Conservation (phyloP, 2,329 filamentous ascomycete genomes). For the Tolypocladium guangdongense region DNA sequence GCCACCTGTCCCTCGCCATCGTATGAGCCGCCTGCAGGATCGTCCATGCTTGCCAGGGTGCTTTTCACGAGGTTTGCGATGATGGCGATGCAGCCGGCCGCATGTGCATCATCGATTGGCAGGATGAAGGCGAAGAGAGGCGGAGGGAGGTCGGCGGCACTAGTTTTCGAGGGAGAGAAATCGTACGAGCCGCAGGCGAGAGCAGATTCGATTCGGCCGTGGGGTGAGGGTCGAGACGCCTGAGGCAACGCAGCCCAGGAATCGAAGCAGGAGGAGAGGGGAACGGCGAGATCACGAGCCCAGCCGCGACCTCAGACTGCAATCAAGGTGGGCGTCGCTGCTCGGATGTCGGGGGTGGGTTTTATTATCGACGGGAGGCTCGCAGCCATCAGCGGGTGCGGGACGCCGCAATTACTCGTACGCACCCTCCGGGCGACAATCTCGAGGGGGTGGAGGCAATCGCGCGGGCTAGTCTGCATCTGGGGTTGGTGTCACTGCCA, state of each 20-base stretch:
- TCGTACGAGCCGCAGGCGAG: background rate
- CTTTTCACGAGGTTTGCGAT: background rate
- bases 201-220: background rate
- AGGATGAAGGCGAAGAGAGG: background rate
- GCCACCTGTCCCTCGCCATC: slow-evolving; percentile 1
- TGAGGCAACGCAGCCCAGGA: background rate
- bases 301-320: background rate
- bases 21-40: background rate
- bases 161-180: background rate
- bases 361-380: background rate
- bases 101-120: slow-evolving; percentile 4
- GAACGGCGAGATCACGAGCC: background rate
- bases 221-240: background rate
- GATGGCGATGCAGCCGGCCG: background rate
- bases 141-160: background rate
- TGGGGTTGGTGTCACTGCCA: background rate
- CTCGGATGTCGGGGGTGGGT: background rate
- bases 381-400: background rate
- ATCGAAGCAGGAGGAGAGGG: background rate
- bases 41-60: slow-evolving; percentile 2
- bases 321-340: slow-evolving; percentile 1
- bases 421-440: background rate
- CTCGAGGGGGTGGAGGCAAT: background rate
- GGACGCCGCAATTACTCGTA: background rate
- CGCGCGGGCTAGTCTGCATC: background rate